Conservation (phyloP, 2,329 filamentous ascomycete genomes). For the Thyridium curvatum region DNA sequence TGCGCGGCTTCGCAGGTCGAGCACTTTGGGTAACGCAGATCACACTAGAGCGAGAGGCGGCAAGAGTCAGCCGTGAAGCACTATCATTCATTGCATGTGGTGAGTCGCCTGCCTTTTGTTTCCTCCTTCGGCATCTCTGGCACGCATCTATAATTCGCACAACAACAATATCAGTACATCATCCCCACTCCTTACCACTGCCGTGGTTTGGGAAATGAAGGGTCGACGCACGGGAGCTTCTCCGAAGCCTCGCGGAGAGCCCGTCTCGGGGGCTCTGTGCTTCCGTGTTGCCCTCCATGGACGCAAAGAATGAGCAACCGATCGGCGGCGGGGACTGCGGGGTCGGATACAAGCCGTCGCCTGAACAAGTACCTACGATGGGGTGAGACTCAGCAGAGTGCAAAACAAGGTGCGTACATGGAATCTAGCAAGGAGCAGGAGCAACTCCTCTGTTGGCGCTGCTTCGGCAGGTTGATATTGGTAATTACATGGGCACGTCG, state of each 20-base stretch:
- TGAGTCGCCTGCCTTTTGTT: constrained; percentile 9
- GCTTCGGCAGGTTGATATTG: no score
- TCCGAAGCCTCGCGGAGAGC: neutral
- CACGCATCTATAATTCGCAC: constrained; percentile 11
- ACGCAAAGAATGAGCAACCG: no score
- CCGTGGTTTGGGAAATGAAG: neutral
- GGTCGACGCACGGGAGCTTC: constrained; percentile 2
- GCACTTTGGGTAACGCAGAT: constrained; percentile 12
- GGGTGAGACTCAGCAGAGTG: no score
- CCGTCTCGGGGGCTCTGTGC: neutral
- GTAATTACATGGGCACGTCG: no score
- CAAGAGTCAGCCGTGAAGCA: neutral
- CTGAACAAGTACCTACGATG: no score
- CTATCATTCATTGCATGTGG: neutral
- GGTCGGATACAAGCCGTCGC: no score
- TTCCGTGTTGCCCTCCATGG: constrained; percentile 1
- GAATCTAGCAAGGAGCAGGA: no score
- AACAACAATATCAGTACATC: no score
- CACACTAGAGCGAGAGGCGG: constrained; percentile 9
- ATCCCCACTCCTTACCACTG: no score
- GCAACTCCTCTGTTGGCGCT: no score
- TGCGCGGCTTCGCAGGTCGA: constrained; percentile 10
- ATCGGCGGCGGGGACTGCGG: no score
- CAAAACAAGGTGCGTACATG: no score
- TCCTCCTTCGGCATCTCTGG: constrained; percentile 11